Percentiles rank a stretch among this genome's conserved stretches.
phyloP scores from a whole-genome alignment of 1,139 yeast species.

The Protomyces gravidus region DNA sequence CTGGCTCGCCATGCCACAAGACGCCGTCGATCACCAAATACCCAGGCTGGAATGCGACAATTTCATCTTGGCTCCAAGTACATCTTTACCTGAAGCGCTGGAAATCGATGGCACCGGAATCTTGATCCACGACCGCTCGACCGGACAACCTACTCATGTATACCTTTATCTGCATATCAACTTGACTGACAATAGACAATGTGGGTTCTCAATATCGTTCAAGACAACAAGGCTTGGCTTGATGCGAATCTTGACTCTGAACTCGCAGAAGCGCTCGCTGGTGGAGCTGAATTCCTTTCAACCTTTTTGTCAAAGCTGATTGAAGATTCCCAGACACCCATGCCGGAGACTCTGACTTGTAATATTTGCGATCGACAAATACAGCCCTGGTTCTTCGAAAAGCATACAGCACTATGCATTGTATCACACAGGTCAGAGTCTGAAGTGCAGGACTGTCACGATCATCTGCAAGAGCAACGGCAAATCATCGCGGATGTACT shows the following conservation, averaged over 20 bases:
- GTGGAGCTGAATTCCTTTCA: conserved; percentile 81
- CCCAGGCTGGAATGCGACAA: conserved; percentile 23
- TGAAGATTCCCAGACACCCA: conserved; percentile 52
- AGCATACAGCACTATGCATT: conserved; percentile 82
- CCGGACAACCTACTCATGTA: conserved; percentile 60
- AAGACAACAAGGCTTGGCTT: not conserved
- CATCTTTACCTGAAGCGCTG: conserved; percentile 33
- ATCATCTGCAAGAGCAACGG: conserved; percentile 67
- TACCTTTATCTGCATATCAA: conserved; percentile 13
- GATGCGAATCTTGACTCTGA: conserved; percentile 53
- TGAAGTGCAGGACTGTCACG: conserved; percentile 73
- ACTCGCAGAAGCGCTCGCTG: conserved; percentile 70
- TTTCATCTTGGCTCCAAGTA: not conserved
- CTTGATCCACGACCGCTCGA: conserved; percentile 63
- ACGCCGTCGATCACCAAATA: not conserved
- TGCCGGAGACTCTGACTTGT: conserved; percentile 75
- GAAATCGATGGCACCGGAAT: conserved; percentile 95
- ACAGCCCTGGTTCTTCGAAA: conserved; percentile 97
- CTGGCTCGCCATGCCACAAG: conserved; percentile 9
- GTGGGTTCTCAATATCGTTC: conserved; percentile 21
- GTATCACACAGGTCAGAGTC: conserved; percentile 81
- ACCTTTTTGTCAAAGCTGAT: conserved; percentile 63
- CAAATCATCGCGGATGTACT: conserved; percentile 49
- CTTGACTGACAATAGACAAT: conserved; percentile 6
- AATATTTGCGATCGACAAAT: conserved; percentile 84